These are phyloP conservation scores for Botrytis elliptica DNA, from an alignment of 2,329 filamentous ascomycete genomes.

Conservation along the genomic window DNA sequence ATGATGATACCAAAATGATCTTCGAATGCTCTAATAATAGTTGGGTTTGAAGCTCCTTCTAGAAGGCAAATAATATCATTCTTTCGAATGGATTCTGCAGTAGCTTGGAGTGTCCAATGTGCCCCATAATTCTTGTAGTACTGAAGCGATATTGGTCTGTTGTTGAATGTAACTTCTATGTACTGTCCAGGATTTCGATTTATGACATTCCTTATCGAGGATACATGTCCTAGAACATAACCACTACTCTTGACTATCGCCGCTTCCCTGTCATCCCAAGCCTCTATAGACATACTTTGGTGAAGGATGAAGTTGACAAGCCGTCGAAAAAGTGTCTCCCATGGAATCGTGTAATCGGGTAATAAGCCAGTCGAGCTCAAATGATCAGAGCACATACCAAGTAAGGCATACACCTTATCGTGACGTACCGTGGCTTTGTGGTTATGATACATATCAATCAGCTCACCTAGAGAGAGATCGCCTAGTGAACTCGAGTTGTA, in stretches of 20 bases:
- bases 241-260: background rate
- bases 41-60: background rate
- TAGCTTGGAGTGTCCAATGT: background rate
- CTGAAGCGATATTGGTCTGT: background rate
- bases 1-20: background rate
- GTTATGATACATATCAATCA: background rate
- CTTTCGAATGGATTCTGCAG: background rate
- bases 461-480: background rate
- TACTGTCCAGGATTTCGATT: background rate
- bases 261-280: background rate
- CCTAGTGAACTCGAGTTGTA: background rate
- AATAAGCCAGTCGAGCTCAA: background rate
- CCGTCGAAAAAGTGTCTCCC: background rate
- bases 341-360: background rate
- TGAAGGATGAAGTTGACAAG: background rate
- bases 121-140: background rate
- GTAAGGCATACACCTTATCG: background rate
- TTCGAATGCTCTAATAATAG: background rate
- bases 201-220: background rate
- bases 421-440: background rate
- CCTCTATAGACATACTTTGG: background rate
- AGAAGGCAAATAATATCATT: background rate
- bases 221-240: background rate
- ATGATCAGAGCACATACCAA: conserved; percentile 3
- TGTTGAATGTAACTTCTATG: background rate